phyloP scores from a whole-genome alignment of 2,329 filamentous ascomycete species.

The Trichocomaceae sp. region DNA sequence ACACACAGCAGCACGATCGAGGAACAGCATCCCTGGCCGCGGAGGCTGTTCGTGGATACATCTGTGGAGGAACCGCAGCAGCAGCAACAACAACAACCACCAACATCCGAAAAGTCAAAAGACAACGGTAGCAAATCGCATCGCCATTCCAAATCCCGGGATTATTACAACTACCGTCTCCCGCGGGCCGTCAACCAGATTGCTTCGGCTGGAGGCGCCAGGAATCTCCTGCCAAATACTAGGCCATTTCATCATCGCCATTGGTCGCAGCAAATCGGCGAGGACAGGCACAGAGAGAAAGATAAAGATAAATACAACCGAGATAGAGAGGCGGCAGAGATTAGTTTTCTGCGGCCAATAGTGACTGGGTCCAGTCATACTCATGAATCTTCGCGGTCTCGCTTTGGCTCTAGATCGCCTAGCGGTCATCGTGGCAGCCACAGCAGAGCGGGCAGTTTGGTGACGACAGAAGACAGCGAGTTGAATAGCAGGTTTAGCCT shows the following conservation, averaged over 20 bases:
- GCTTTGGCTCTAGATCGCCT: constrained; percentile 30
- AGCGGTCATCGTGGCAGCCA: constrained; percentile 17
- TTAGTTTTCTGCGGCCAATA: constrained; percentile 25
- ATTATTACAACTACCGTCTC: constrained; percentile 23
- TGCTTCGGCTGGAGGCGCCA: constrained; percentile 25
- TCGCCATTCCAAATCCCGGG: constrained; percentile 26
- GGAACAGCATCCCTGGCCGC: constrained; percentile 17
- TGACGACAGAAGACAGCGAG: constrained; percentile 18
- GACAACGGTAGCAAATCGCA: constrained; percentile 18
- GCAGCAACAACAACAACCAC: not conserved
- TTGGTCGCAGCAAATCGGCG: constrained; percentile 1
- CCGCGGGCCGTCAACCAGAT: constrained; percentile 29
- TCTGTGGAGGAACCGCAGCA: not conserved
- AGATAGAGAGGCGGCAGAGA: constrained; percentile 22
- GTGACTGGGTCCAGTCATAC: constrained; percentile 13
- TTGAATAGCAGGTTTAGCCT: constrained; percentile 22
- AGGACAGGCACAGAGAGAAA: not conserved
- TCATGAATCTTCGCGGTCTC: constrained; percentile 26
- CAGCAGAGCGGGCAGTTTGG: constrained; percentile 25
- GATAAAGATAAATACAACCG: constrained; percentile 22
- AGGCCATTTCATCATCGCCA: constrained; percentile 18
- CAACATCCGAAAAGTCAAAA: not conserved
- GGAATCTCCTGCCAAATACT: constrained; percentile 27
- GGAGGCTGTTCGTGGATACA: constrained; percentile 17
- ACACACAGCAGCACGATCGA: constrained; percentile 2